These are phyloP conservation scores for Monilinia laxa DNA, from an alignment of 2,329 filamentous ascomycete genomes.

Conservation along the genomic window DNA sequence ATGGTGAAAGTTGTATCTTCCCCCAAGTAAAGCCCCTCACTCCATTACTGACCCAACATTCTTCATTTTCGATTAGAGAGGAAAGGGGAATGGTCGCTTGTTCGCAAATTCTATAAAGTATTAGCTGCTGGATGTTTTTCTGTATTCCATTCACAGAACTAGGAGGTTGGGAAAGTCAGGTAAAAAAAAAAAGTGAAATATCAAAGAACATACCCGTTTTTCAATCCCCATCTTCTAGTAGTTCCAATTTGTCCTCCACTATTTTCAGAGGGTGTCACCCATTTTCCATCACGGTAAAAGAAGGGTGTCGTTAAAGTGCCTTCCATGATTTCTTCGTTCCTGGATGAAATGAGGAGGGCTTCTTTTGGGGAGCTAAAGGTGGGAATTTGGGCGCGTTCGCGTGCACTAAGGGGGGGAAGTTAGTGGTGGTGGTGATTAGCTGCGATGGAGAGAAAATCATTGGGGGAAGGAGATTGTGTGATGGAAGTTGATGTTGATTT, in stretches of 20 bases:
- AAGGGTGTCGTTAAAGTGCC: constrained; percentile 81
- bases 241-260: constrained; percentile 82
- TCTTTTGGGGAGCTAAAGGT: constrained; percentile 51
- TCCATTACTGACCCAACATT: constrained; percentile 86
- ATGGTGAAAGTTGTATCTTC: neutral
- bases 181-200: too few relatives aligned
- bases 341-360: constrained; percentile 68
- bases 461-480: neutral
- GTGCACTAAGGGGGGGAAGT: constrained; percentile 48
- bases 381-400: constrained; percentile 58
- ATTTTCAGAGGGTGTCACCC: constrained; percentile 78
- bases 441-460: neutral
- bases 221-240: constrained; percentile 78
- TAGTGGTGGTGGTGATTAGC: neutral
- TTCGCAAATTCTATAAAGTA: constrained; percentile 53
- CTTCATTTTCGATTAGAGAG: constrained; percentile 68
- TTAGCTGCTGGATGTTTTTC: too few relatives aligned
- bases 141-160: too few relatives aligned
- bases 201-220: constrained; percentile 50
- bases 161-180: neutral
- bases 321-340: constrained; percentile 71
- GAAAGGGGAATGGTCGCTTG: constrained; percentile 62
- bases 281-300: constrained; percentile 68
- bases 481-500: neutral
- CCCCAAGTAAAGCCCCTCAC: constrained; percentile 72